phyloP scores from a whole-genome alignment of 2,329 filamentous ascomycete species.

The Colletotrichum tanaceti region DNA sequence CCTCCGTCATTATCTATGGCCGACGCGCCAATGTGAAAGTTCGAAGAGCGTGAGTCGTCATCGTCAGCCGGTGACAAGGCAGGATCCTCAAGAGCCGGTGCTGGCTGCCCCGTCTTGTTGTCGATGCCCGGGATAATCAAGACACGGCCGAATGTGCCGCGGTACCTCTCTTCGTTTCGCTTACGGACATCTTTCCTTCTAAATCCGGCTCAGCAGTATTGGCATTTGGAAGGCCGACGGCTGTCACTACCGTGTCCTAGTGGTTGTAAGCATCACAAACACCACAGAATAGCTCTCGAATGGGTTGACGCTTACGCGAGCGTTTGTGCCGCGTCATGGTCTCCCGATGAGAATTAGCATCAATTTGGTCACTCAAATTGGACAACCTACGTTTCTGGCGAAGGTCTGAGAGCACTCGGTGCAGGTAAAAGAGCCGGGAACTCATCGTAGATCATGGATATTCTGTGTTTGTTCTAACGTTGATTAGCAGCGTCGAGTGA shows the following conservation, averaged over 20 bases:
- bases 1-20: background rate
- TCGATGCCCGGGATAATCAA: background rate
- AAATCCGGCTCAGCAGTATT: slow-evolving; percentile 41
- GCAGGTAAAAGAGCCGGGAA: slow-evolving; percentile 40
- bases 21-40: background rate
- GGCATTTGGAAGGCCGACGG: slow-evolving; percentile 42
- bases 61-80: slow-evolving; percentile 5
- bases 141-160: slow-evolving; percentile 19
- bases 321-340: slow-evolving; percentile 43
- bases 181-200: slow-evolving; percentile 43
- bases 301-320: slow-evolving; percentile 36
- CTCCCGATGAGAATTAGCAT: slow-evolving; percentile 30
- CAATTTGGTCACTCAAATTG: background rate
- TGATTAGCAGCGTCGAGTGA: background rate
- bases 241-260: slow-evolving; percentile 42
- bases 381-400: slow-evolving; percentile 38
- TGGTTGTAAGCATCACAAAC: slow-evolving; percentile 13
- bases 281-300: background rate
- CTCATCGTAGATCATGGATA: slow-evolving; percentile 29
- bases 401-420: slow-evolving; percentile 40
- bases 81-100: slow-evolving; percentile 7
- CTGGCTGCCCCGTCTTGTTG: background rate
- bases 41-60: background rate
- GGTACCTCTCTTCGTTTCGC: slow-evolving; percentile 39
- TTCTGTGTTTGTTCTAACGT: slow-evolving; percentile 8